Evolutionary conservation across 495 filamentous ascomycete species (phyloP).

Genomic region (Neurospora sp.): DNA sequence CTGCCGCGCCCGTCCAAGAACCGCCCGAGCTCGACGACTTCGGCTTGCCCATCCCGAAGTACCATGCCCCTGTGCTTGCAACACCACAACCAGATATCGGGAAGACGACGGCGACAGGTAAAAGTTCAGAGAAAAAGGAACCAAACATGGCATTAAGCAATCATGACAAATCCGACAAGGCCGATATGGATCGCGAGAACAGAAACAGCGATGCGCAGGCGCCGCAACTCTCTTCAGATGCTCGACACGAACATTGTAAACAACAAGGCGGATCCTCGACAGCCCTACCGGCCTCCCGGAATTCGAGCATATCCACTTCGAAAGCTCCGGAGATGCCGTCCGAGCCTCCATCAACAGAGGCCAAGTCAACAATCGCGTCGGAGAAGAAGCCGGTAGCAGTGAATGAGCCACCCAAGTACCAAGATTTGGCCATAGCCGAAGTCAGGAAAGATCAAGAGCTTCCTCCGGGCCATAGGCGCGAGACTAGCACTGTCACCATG

Average conservation of each 20-base stretch:
- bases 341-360: not conserved
- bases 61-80: not conserved
- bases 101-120: not conserved
- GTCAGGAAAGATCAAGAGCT: conserved; percentile 8
- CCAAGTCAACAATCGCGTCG: not conserved
- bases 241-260: conserved; percentile 7
- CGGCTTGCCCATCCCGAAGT: conserved; percentile 41
- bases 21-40: conserved; percentile 44
- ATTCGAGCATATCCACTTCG: not conserved
- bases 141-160: not conserved
- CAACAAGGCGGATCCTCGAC: not conserved
- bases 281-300: not conserved
- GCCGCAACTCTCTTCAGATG: conserved; percentile 2
- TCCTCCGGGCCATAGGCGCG: conserved; percentile 17
- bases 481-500: conserved; percentile 15
- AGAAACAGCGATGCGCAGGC: not conserved
- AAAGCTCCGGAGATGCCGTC: not conserved
- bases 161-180: not conserved
- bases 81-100: not conserved
- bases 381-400: not conserved
- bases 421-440: conserved; percentile 13
- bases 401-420: conserved; percentile 8
- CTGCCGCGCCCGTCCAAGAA: conserved; percentile 26
- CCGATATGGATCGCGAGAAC: not conserved
- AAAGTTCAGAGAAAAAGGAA: not conserved